These are phyloP conservation scores for Tetrahymena thermophila DNA, from an alignment of 73 alveolate genomes.

Conservation along the genomic window DNA sequence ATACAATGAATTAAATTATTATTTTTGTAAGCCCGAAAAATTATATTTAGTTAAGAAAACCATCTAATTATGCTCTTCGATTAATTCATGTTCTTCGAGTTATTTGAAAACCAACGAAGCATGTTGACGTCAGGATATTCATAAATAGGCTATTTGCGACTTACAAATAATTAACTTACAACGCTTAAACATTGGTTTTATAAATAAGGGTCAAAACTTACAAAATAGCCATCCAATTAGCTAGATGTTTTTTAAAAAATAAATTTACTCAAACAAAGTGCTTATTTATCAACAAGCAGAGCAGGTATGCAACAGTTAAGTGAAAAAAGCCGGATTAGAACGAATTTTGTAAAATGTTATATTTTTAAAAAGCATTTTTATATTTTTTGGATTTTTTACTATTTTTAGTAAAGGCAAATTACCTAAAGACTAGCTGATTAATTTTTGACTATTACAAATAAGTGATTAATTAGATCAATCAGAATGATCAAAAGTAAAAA, in stretches of 20 bases:
- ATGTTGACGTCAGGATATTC: background rate
- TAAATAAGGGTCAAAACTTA: background rate
- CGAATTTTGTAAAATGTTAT: background rate
- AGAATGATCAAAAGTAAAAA: background rate
- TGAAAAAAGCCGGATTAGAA: too few species aligned
- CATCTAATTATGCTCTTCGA: background rate
- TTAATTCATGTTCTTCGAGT: background rate
- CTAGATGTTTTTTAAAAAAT: too few species aligned
- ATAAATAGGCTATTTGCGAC: background rate
- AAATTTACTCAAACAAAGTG: too few species aligned
- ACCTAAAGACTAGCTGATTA: background rate
- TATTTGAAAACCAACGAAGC: background rate
- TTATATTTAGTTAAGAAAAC: background rate
- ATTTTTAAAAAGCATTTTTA: too few species aligned
- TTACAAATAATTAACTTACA: background rate
- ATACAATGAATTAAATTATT: background rate
- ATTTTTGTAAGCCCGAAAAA: background rate
- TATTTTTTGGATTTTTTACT: too few species aligned
- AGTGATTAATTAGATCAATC: background rate
- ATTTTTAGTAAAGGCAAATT: background rate
- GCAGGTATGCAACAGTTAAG: too few species aligned
- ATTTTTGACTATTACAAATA: background rate
- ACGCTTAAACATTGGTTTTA: background rate
- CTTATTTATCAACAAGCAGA: too few species aligned
- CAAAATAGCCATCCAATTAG: background rate